Percentiles rank a stretch among this genome's conserved stretches.
Evolutionary conservation across 768 basidiomycete species (phyloP).

Genomic region (Auriscalpium orientale): DNA sequence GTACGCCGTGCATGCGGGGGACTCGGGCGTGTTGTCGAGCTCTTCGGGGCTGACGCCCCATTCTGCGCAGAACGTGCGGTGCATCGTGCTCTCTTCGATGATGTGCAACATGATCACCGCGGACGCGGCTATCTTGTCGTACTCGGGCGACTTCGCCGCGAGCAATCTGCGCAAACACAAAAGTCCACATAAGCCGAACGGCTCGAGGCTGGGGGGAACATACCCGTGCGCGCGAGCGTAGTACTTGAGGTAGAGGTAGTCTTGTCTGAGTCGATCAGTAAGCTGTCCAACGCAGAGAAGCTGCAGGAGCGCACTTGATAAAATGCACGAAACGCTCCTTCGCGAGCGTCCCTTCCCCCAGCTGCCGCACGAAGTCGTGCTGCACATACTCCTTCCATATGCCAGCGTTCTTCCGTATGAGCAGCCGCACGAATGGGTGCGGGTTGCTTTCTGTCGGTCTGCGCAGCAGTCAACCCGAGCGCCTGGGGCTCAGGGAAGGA

Average conservation of each 20-base stretch:
- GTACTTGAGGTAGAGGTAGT: conserved; percentile 75
- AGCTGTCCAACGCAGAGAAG: neutral
- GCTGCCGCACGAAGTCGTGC: conserved; percentile 74
- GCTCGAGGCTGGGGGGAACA: conserved; percentile 13
- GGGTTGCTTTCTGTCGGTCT: conserved; percentile 51
- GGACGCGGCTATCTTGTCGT: conserved; percentile 53
- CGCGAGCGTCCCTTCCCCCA: conserved; percentile 67
- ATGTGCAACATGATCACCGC: conserved; percentile 58
- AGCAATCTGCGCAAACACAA: conserved; percentile 42
- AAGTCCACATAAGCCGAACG: neutral
- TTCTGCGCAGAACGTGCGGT: conserved; percentile 58
- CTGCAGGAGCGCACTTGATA: conserved; percentile 50
- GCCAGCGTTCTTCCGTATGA: conserved; percentile 48
- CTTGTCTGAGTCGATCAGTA: conserved; percentile 44
- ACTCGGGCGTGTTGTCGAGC: conserved; percentile 56
- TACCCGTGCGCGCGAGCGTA: conserved; percentile 79
- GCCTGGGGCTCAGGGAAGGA: neutral
- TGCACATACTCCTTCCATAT: conserved; percentile 72
- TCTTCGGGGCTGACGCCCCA: conserved; percentile 63
- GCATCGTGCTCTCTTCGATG: conserved; percentile 62
- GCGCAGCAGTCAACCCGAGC: neutral
- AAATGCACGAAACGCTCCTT: conserved; percentile 71
- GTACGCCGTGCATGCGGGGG: conserved; percentile 73
- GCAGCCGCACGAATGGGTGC: conserved; percentile 58
- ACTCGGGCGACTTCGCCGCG: conserved; percentile 67